Evolutionary conservation across 2,329 filamentous ascomycete genomes (phyloP).

Genomic region (Periconia sp.): DNA sequence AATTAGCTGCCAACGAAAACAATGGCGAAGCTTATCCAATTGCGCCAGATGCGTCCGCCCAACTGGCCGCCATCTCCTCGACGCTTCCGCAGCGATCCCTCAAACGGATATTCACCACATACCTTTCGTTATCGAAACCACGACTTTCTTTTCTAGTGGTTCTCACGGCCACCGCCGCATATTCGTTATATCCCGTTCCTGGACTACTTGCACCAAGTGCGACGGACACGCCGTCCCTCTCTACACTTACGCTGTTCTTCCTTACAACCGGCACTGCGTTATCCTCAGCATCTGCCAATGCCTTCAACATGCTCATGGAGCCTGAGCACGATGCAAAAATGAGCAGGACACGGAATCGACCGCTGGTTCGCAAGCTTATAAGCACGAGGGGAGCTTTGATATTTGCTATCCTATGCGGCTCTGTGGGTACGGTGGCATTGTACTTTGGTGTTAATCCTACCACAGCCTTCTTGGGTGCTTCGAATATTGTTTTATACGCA

Average conservation of each 20-base stretch:
- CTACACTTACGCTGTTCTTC: constrained; percentile 87
- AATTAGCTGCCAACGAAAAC: constrained; percentile 16
- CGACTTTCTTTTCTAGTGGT: constrained; percentile 89
- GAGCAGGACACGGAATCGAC: constrained; percentile 88
- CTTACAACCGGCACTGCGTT: constrained; percentile 86
- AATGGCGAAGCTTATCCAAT: constrained; percentile 36
- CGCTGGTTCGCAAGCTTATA: constrained; percentile 80
- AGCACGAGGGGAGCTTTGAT: constrained; percentile 69
- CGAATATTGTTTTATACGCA: constrained; percentile 88
- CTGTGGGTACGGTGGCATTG: constrained; percentile 69
- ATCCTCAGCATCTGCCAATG: constrained; percentile 87
- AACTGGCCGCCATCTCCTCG: constrained; percentile 59
- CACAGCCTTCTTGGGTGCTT: constrained; percentile 77
- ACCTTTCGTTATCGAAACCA: constrained; percentile 92
- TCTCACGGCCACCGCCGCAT: constrained; percentile 85
- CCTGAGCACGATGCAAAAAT: constrained; percentile 87
- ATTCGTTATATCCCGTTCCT: constrained; percentile 90
- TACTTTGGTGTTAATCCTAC: constrained; percentile 94
- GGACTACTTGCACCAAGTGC: constrained; percentile 73
- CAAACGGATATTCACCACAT: constrained; percentile 72
- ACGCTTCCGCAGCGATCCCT: constrained; percentile 59
- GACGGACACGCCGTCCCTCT: constrained; percentile 75
- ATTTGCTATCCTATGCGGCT: constrained; percentile 76
- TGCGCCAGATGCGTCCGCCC: constrained; percentile 62
- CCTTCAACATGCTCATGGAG: constrained; percentile 97